Evolutionary conservation across 2,329 filamentous ascomycete genomes (phyloP).

Genomic region (Claviceps fusiformis): DNA sequence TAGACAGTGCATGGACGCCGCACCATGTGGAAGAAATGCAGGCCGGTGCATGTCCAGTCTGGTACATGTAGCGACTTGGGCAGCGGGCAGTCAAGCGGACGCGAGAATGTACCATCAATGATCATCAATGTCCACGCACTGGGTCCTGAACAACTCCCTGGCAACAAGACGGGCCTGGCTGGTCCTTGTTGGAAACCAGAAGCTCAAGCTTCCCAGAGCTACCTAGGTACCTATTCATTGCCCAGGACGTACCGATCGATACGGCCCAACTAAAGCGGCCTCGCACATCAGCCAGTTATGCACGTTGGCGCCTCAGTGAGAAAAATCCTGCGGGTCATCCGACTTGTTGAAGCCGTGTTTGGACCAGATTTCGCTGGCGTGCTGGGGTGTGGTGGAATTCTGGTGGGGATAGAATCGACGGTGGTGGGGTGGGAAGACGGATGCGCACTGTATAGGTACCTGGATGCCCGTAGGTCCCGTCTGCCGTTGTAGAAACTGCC

Average conservation of each 20-base stretch:
- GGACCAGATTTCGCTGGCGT: neutral
- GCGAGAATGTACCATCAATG: no score
- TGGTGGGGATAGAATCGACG: neutral
- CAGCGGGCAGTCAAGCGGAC: no score
- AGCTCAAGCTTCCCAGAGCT: neutral
- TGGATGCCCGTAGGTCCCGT: no score
- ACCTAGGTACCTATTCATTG: neutral
- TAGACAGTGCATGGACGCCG: neutral
- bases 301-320: neutral
- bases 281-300: neutral
- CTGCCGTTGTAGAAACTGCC: no score
- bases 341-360: conserved; percentile 3
- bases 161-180: no score
- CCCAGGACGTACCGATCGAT: neutral
- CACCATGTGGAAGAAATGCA: no score
- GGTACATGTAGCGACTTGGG: no score
- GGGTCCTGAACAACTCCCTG: no score
- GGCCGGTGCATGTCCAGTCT: no score
- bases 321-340: conserved; percentile 7
- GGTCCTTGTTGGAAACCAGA: no score
- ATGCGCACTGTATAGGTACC: neutral
- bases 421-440: neutral
- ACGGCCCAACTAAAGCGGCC: neutral
- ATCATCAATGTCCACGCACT: no score
- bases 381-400: neutral